Percentiles rank a stretch among this genome's conserved stretches.
phyloP scores from a whole-genome alignment of 2,329 filamentous ascomycete species.

The Metarhizium album region DNA sequence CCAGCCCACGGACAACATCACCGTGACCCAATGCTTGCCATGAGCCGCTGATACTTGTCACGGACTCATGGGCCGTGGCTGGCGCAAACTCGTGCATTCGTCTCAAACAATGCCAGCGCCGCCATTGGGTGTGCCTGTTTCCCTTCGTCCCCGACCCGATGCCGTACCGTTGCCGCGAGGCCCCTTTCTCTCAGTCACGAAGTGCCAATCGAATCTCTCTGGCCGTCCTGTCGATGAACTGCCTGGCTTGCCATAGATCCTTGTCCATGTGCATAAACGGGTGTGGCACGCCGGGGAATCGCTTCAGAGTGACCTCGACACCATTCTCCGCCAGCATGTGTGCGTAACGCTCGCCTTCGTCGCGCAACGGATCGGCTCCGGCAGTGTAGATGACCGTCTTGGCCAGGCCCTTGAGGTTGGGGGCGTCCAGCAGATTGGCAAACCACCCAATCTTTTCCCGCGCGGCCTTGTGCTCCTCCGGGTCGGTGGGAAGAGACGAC shows the following conservation, averaged over 20 bases:
- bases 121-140: not conserved
- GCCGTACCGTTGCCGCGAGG: no score
- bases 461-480: constrained; percentile 6
- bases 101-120: not conserved
- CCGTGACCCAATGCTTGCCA: no score
- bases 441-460: constrained; percentile 15
- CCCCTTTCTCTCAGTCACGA: constrained; percentile 4
- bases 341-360: constrained; percentile 38
- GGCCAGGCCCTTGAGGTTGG: constrained; percentile 21
- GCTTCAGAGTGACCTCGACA: constrained; percentile 32
- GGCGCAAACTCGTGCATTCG: not conserved
- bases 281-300: constrained; percentile 37
- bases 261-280: constrained; percentile 39
- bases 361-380: constrained; percentile 33
- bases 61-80: not conserved
- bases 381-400: constrained; percentile 32
- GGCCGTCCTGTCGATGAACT: constrained; percentile 23
- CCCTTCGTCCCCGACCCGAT: no score
- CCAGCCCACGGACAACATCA: no score
- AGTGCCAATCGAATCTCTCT: constrained; percentile 20
- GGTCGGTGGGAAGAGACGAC: constrained; percentile 13
- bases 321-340: constrained; percentile 30
- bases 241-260: constrained; percentile 23
- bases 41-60: no score
- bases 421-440: constrained; percentile 24